These are phyloP conservation scores for Pseudocercospora eumusae DNA, from an alignment of 2,329 filamentous ascomycete species.

Conservation along the genomic window DNA sequence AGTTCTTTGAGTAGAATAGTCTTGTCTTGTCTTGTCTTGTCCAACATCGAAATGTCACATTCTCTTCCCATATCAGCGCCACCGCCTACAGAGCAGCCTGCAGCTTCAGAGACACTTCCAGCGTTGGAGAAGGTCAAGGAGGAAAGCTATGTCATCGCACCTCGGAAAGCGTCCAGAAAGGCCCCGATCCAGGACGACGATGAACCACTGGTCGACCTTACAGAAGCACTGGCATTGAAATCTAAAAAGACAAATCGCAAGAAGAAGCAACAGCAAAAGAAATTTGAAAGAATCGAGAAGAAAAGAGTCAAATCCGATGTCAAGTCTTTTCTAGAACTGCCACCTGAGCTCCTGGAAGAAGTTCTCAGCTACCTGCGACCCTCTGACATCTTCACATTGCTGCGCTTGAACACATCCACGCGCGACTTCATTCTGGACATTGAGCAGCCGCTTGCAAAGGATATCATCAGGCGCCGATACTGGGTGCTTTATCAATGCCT, in stretches of 20 bases:
- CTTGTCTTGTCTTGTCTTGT: not conserved
- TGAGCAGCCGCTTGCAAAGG: constrained; percentile 46
- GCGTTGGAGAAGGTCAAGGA: not conserved
- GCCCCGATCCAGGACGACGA: constrained; percentile 38
- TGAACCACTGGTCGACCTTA: constrained; percentile 54
- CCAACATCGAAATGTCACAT: not conserved
- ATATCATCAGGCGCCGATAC: constrained; percentile 54
- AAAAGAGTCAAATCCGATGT: constrained; percentile 37
- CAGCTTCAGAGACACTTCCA: not conserved
- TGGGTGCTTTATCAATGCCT: constrained; percentile 55
- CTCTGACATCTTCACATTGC: constrained; percentile 54
- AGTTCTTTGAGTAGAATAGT: not conserved
- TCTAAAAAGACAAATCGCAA: constrained; percentile 57
- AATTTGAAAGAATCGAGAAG: constrained; percentile 37
- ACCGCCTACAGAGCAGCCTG: not conserved
- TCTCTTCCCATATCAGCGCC: not conserved
- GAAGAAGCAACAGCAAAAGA: constrained; percentile 48
- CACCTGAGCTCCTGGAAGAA: constrained; percentile 55
- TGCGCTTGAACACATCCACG: constrained; percentile 48
- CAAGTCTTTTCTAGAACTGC: constrained; percentile 50
- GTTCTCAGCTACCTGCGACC: constrained; percentile 53
- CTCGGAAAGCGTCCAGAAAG: constrained; percentile 19
- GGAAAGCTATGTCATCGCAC: constrained; percentile 19
- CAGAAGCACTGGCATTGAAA: constrained; percentile 50
- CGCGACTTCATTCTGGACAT: constrained; percentile 50